Evolutionary conservation across 2,329 filamentous ascomycete genomes (phyloP).

Genomic region (Paraphoma sp.): DNA sequence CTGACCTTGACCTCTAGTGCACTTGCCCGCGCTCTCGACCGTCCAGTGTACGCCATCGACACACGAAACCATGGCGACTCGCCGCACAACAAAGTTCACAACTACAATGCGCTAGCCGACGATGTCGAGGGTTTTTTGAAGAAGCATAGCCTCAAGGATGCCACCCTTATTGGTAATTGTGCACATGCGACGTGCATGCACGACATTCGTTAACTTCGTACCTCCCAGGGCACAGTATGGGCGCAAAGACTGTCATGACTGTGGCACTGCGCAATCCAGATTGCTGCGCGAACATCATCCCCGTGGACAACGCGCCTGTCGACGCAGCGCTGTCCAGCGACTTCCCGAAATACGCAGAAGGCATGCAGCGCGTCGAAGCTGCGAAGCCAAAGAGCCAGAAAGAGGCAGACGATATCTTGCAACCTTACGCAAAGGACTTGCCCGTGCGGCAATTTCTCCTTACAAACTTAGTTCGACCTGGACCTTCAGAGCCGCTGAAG

Average conservation of each 20-base stretch:
- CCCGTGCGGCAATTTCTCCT: constrained; percentile 90
- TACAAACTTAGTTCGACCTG: constrained; percentile 74
- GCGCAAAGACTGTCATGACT: constrained; percentile 91
- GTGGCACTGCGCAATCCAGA: constrained; percentile 75
- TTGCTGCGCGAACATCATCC: constrained; percentile 72
- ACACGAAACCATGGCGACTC: constrained; percentile 93
- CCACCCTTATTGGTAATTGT: constrained; percentile 74
- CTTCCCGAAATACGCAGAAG: constrained; percentile 81
- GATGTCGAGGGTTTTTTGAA: constrained; percentile 82
- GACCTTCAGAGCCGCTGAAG: constrained; percentile 63
- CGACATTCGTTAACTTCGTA: too few relatives aligned
- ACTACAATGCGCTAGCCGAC: constrained; percentile 81
- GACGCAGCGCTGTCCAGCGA: constrained; percentile 76
- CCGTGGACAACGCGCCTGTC: constrained; percentile 91
- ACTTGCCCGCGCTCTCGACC: constrained; percentile 79
- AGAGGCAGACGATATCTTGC: constrained; percentile 81
- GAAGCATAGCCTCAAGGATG: constrained; percentile 70
- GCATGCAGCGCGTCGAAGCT: constrained; percentile 82
- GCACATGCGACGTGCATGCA: too few relatives aligned
- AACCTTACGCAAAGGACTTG: constrained; percentile 75
- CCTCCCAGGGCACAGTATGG: constrained; percentile 77
- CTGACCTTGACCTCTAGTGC: constrained; percentile 59
- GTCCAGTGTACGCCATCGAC: constrained; percentile 85
- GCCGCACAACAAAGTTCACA: constrained; percentile 76
- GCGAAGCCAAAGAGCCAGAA: constrained; percentile 70